Conservation (phyloP, 169 alveolate species). For the Plasmodium adleri region DNA sequence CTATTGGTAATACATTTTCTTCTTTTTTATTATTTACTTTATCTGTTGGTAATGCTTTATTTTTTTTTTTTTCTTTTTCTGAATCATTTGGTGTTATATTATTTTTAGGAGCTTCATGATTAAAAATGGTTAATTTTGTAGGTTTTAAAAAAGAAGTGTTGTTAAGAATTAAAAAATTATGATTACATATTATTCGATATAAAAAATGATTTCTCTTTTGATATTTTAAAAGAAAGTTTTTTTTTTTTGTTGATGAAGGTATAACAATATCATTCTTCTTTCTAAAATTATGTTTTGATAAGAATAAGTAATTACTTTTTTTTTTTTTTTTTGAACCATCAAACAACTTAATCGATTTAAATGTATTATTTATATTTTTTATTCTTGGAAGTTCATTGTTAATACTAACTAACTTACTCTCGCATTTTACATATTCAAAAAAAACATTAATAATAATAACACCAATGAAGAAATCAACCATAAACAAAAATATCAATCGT, state of each 20-base stretch:
- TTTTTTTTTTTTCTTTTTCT: not conserved
- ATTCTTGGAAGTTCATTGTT: constrained; percentile 15
- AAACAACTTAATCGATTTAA: not conserved
- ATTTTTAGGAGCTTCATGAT: constrained; percentile 8
- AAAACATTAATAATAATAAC: constrained; percentile 14
- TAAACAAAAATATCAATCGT: constrained; percentile 34
- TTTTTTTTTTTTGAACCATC: not conserved
- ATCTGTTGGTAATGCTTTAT: too few species aligned
- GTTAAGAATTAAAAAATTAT: constrained; percentile 2
- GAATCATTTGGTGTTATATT: not conserved
- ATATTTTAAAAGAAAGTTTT: constrained; percentile 11
- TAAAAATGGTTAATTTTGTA: constrained; percentile 25
- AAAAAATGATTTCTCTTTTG: not conserved
- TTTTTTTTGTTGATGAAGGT: not conserved
- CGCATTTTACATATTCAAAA: constrained; percentile 56
- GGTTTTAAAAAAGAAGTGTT: not conserved
- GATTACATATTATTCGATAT: not conserved
- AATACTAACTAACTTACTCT: constrained; percentile 3
- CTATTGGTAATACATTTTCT: too few species aligned
- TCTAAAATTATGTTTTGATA: constrained; percentile 8
- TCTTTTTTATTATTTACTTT: too few species aligned
- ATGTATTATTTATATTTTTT: not conserved
- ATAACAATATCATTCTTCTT: constrained; percentile 1
- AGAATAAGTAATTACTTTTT: constrained; percentile 32
- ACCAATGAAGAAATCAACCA: constrained; percentile 44